These are phyloP conservation scores for Trametes cinnabarina DNA, from an alignment of 768 basidiomycete genomes.

Conservation along the genomic window DNA sequence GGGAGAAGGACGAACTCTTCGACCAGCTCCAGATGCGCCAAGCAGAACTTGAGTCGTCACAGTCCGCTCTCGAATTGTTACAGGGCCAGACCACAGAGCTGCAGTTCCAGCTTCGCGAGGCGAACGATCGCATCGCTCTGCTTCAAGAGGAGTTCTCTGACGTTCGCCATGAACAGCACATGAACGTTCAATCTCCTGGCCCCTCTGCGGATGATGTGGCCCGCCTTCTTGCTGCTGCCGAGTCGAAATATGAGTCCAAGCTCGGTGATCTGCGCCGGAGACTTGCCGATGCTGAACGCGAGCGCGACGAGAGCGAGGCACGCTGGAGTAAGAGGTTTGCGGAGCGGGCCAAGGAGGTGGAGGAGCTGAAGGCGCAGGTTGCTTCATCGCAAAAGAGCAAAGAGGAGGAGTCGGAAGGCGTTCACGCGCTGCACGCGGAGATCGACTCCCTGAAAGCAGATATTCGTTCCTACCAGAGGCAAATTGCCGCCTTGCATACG, in stretches of 20 bases:
- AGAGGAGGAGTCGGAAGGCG: slow-evolving; percentile 56
- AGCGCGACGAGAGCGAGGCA: slow-evolving; percentile 83
- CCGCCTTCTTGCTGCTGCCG: slow-evolving; percentile 68
- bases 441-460: slow-evolving; percentile 53
- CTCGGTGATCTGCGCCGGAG: slow-evolving; percentile 69
- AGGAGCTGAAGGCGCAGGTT: slow-evolving; percentile 61
- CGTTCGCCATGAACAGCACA: slow-evolving; percentile 56
- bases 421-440: slow-evolving; percentile 50
- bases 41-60: slow-evolving; percentile 84
- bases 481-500: slow-evolving; percentile 53
- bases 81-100: slow-evolving; percentile 80
- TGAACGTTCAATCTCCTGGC: slow-evolving; percentile 41
- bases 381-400: slow-evolving; percentile 56
- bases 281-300: slow-evolving; percentile 67
- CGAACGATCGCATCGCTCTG: slow-evolving; percentile 66
- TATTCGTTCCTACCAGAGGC: slow-evolving; percentile 45
- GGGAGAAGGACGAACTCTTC: slow-evolving; percentile 79
- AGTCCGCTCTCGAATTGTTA: slow-evolving; percentile 69
- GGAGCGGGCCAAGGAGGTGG: slow-evolving; percentile 75
- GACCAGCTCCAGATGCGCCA: slow-evolving; percentile 85
- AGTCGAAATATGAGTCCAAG: slow-evolving; percentile 73
- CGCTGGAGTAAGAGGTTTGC: slow-evolving; percentile 85
- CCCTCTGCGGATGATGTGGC: slow-evolving; percentile 65
- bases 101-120: slow-evolving; percentile 82
- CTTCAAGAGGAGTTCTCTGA: slow-evolving; percentile 72